Evolutionary conservation across 1,284 basidiomycete species (phyloP).

Genomic region (Anthracocystis walkeri): DNA sequence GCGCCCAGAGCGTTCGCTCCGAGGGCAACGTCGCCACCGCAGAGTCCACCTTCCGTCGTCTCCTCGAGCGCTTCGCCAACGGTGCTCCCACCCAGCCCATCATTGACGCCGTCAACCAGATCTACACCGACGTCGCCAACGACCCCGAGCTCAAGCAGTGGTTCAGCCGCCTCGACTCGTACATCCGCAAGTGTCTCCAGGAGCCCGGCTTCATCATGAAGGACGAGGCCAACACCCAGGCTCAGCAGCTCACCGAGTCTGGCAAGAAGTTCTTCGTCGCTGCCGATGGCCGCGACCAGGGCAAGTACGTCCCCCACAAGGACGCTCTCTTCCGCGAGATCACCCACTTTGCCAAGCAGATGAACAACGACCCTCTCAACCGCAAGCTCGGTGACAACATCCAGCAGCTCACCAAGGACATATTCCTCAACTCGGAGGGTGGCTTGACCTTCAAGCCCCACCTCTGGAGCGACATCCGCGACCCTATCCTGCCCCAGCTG

Average conservation of each 20-base stretch:
- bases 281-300: slow-evolving; percentile 71
- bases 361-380: slow-evolving; percentile 87
- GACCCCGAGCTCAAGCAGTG: slow-evolving; percentile 82
- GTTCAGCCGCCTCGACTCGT: slow-evolving; percentile 77
- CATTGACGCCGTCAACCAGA: slow-evolving; percentile 78
- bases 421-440: slow-evolving; percentile 75
- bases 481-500: slow-evolving; percentile 83
- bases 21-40: slow-evolving; percentile 72
- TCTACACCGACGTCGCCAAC: slow-evolving; percentile 81
- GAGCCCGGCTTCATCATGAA: slow-evolving; percentile 90
- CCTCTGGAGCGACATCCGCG: slow-evolving; percentile 85
- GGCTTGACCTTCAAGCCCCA: slow-evolving; percentile 83
- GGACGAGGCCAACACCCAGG: slow-evolving; percentile 75
- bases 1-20: slow-evolving; percentile 73
- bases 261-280: slow-evolving; percentile 66
- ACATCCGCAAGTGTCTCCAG: slow-evolving; percentile 76
- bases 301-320: slow-evolving; percentile 86
- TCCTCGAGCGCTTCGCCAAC: slow-evolving; percentile 93
- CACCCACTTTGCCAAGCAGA: slow-evolving; percentile 81
- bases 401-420: slow-evolving; percentile 82
- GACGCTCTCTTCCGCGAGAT: slow-evolving; percentile 81
- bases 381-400: slow-evolving; percentile 83
- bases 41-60: slow-evolving; percentile 69
- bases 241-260: slow-evolving; percentile 70
- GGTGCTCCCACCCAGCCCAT: slow-evolving; percentile 76